phyloP scores from a whole-genome alignment of 257 asterid genomes.

The Capsicum rhomboideum region DNA sequence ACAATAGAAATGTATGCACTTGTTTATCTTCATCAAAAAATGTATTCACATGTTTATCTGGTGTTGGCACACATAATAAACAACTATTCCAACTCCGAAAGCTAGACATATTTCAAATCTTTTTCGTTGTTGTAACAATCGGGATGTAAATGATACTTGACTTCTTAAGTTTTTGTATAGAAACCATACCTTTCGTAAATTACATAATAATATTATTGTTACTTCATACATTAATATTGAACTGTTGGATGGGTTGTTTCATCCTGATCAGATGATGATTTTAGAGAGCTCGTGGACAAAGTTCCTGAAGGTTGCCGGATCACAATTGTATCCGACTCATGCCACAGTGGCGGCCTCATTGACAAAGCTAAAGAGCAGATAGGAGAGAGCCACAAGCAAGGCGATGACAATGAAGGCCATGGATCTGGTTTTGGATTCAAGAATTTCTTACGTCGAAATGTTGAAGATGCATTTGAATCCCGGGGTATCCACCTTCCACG shows the following conservation, averaged over 20 bases:
- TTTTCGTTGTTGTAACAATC: not conserved
- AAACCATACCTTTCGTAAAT: not conserved
- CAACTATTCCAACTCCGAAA: not conserved
- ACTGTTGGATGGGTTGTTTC: not conserved
- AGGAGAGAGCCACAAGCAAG: slow-evolving; percentile 62
- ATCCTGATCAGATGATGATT: slow-evolving; percentile 67
- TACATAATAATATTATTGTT: no score
- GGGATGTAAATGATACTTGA: not conserved
- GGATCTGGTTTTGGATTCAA: slow-evolving; percentile 58
- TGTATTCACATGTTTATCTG: no score
- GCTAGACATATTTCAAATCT: not conserved
- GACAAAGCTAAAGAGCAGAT: slow-evolving; percentile 93
- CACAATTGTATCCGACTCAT: slow-evolving; percentile 91
- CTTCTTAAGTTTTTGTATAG: not conserved
- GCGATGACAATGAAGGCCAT: slow-evolving; percentile 14
- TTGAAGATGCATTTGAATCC: slow-evolving; percentile 64
- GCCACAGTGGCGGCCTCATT: slow-evolving; percentile 94
- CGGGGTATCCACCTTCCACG: slow-evolving; percentile 62
- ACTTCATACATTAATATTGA: not conserved
- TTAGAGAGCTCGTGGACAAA: slow-evolving; percentile 83
- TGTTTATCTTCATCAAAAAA: no score
- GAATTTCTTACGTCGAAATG: slow-evolving; percentile 47
- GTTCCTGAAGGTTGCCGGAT: slow-evolving; percentile 80
- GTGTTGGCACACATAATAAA: not conserved
- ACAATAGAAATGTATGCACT: no score